Conservation (phyloP, 2,329 filamentous ascomycete species). For the Lasiodiplodia hormozganensis region DNA sequence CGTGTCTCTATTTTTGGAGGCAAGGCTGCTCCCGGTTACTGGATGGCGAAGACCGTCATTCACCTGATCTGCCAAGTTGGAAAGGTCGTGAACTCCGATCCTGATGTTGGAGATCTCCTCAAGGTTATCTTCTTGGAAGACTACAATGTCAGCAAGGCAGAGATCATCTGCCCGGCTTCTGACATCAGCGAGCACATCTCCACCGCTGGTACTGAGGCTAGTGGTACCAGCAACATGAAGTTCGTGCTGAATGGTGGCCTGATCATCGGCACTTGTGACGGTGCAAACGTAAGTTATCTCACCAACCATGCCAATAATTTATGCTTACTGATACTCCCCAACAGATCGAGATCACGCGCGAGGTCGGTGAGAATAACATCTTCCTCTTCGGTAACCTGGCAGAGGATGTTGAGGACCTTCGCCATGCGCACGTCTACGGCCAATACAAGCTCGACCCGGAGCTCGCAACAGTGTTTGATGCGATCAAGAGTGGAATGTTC, state of each 20-base stretch:
- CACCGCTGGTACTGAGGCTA: constrained; percentile 89
- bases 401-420: constrained; percentile 95
- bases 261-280: constrained; percentile 97
- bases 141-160: constrained; percentile 99
- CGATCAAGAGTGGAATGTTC: constrained; percentile 81
- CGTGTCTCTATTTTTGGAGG: constrained; percentile 97
- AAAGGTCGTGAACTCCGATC: constrained; percentile 87
- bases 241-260: constrained; percentile 97
- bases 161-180: constrained; percentile 92
- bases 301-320: neutral
- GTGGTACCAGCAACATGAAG: constrained; percentile 98
- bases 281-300: constrained; percentile 78
- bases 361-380: constrained; percentile 96
- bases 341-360: constrained; percentile 94
- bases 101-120: constrained; percentile 88
- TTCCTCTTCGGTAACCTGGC: constrained; percentile 97
- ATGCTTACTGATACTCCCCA: constrained; percentile 24
- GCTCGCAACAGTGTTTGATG: constrained; percentile 81
- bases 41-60: constrained; percentile 99
- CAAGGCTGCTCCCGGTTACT: constrained; percentile 97
- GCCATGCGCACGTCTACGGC: constrained; percentile 86
- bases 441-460: constrained; percentile 77
- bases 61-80: constrained; percentile 95
- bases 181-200: constrained; percentile 99
- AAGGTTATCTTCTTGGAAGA: constrained; percentile 98